phyloP scores from a whole-genome alignment of 805 yeast species.

The Kuraishia cidri region DNA sequence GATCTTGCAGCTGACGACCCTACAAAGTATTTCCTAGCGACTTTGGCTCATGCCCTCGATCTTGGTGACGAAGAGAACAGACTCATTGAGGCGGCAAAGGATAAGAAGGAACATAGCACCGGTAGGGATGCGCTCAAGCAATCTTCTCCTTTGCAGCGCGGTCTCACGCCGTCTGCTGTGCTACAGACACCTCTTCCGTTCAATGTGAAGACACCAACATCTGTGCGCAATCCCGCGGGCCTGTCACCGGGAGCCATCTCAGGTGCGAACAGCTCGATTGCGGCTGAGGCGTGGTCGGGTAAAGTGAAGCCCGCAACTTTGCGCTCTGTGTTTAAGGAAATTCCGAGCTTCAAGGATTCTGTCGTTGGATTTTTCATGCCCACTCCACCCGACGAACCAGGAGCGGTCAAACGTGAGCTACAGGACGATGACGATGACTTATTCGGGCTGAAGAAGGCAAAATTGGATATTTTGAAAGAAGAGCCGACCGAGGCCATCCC shows the following conservation, averaged over 20 bases:
- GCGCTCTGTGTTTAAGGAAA: constrained; percentile 35
- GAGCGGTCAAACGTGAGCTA: constrained; percentile 6
- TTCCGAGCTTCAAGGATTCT: constrained; percentile 25
- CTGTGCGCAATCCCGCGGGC: constrained; percentile 1
- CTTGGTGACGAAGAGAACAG: constrained; percentile 27
- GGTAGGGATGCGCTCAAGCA: constrained; percentile 7
- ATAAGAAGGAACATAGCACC: constrained; percentile 1
- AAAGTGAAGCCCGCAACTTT: constrained; percentile 36
- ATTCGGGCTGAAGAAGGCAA: constrained; percentile 4
- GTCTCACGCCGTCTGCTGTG: constrained; percentile 28
- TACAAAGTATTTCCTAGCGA: constrained; percentile 37
- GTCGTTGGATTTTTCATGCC: constrained; percentile 13
- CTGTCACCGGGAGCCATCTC: constrained; percentile 1
- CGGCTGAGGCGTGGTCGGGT: constrained; percentile 19
- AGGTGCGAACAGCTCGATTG: neutral
- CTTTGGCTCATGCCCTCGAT: constrained; percentile 40
- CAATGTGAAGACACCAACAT: constrained; percentile 21
- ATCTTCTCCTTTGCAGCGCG: constrained; percentile 7
- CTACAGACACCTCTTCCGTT: constrained; percentile 26
- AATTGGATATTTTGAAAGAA: constrained; percentile 3
- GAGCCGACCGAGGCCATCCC: constrained; percentile 4
- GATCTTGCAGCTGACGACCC: constrained; percentile 38
- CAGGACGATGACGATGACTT: constrained; percentile 4
- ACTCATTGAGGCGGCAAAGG: constrained; percentile 13
- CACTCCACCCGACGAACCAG: constrained; percentile 25